phyloP scores from a whole-genome alignment of 257 asterid genomes.

The Vinca minor region DNA sequence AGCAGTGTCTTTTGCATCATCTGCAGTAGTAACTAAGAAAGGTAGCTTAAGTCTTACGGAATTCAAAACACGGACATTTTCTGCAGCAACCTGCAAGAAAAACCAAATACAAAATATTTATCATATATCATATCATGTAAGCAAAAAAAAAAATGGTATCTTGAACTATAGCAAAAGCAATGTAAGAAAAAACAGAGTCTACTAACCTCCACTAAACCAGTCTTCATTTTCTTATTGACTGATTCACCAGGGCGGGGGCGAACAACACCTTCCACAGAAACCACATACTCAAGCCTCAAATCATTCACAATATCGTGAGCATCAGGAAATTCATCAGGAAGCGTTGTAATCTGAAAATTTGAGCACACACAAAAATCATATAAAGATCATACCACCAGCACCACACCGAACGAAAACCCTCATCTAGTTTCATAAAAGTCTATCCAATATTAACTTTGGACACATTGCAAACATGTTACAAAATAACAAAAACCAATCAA shows the following conservation, averaged over 20 bases:
- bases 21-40: constrained; percentile 78
- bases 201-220: constrained; percentile 82
- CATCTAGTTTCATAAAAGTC: no score
- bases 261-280: constrained; percentile 82
- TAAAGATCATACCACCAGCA: not conserved
- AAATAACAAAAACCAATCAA: no score
- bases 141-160: not conserved
- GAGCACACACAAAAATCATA: no score
- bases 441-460: not conserved
- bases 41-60: constrained; percentile 78
- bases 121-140: no score
- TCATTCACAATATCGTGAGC: constrained; percentile 73
- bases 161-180: no score
- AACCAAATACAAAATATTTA: constrained; percentile 16
- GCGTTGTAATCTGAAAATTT: constrained; percentile 62
- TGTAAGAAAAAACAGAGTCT: not conserved
- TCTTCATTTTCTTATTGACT: constrained; percentile 74
- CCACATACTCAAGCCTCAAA: constrained; percentile 85
- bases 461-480: no score
- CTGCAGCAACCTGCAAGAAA: constrained; percentile 70
- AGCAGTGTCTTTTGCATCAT: constrained; percentile 62
- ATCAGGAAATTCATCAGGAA: constrained; percentile 87
- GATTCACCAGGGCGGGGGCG: constrained; percentile 74
- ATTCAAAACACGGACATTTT: constrained; percentile 66
- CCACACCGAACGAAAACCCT: no score